Conservation (phyloP, 2,329 filamentous ascomycete species). For the Penicillium italicum region DNA sequence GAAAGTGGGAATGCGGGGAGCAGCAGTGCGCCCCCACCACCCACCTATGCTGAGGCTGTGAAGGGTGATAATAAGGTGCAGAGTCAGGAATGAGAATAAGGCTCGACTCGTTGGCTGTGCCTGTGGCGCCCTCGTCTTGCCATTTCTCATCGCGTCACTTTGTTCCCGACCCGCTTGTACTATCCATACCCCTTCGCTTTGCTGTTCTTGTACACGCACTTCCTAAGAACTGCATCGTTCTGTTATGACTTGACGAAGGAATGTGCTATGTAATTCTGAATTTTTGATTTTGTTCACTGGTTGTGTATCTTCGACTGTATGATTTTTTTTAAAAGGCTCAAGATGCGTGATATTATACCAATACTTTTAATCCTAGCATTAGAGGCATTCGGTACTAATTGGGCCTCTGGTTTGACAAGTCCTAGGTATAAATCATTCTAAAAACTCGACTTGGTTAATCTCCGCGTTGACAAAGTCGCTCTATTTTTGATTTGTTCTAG, state of each 20-base stretch:
- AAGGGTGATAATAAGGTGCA: conserved; percentile 91
- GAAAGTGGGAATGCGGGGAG: conserved; percentile 21
- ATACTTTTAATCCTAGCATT: background rate
- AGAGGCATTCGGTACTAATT: background rate
- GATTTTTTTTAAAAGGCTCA: background rate
- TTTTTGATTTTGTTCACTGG: conserved; percentile 2
- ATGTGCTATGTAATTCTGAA: conserved; percentile 17
- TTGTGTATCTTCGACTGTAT: background rate
- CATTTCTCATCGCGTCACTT: background rate
- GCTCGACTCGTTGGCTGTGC: background rate
- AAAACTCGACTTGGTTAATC: background rate
- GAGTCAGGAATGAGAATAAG: conserved; percentile 51
- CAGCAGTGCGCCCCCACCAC: conserved; percentile 53
- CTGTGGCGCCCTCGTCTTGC: background rate
- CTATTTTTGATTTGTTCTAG: too few species aligned
- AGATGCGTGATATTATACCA: background rate
- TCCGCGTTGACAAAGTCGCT: too few species aligned
- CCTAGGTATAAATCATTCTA: background rate
- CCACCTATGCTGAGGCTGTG: conserved; percentile 86
- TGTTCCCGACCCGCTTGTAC: background rate
- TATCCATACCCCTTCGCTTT: background rate
- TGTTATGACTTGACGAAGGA: conserved; percentile 23
- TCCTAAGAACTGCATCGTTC: conserved; percentile 7
- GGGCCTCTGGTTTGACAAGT: background rate
- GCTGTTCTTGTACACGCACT: background rate